Conservation (phyloP, 768 basidiomycete species). For the Lentinula sp. region DNA sequence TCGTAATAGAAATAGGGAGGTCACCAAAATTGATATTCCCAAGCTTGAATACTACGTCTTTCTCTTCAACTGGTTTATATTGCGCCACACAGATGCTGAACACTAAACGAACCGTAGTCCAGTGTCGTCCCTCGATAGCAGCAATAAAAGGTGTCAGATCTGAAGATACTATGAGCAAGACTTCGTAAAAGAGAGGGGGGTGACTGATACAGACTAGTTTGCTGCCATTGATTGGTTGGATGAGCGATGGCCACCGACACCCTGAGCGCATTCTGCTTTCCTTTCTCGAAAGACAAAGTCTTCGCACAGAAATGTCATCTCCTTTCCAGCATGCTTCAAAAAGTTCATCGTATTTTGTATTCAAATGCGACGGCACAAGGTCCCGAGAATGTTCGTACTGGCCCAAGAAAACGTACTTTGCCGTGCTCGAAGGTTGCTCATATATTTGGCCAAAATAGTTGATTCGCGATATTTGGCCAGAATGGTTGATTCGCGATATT, state of each 20-base stretch:
- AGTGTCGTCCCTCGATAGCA: slow-evolving; percentile 41
- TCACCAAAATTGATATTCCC: slow-evolving; percentile 29
- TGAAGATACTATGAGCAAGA: slow-evolving; percentile 11
- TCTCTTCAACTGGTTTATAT: slow-evolving; percentile 31
- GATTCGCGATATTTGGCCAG: background rate
- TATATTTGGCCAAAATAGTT: background rate
- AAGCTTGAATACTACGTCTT: slow-evolving; percentile 22
- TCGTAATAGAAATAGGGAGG: background rate
- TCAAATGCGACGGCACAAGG: slow-evolving; percentile 25
- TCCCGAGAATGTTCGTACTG: background rate
- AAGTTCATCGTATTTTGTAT: slow-evolving; percentile 41
- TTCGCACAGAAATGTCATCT: slow-evolving; percentile 42
- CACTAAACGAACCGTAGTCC: slow-evolving; percentile 56
- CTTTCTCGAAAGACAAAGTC: slow-evolving; percentile 39
- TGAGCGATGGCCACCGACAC: background rate
- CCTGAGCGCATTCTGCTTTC: background rate
- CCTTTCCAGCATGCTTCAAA: slow-evolving; percentile 52
- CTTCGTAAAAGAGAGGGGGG: background rate
- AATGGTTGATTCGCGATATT: background rate
- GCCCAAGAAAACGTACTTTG: background rate
- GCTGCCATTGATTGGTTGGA: background rate
- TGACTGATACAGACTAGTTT: background rate
- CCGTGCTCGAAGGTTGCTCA: background rate
- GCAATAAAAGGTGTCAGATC: slow-evolving; percentile 45
- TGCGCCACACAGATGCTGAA: slow-evolving; percentile 52